Evolutionary conservation across 257 asterid genomes (phyloP).

Genomic region (Solanum chmielewskii): DNA sequence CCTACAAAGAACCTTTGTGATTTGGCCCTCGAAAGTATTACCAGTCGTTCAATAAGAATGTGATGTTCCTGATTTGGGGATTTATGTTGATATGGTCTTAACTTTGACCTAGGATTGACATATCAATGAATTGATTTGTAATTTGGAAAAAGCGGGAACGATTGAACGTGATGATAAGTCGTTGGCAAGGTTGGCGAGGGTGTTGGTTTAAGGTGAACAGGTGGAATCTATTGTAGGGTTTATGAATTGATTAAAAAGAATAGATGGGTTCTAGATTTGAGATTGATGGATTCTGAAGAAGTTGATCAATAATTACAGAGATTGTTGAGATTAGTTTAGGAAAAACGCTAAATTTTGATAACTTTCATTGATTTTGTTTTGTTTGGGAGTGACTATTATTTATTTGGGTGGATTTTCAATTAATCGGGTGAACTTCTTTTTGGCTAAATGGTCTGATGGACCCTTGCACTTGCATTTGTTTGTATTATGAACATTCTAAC

Average conservation of each 20-base stretch:
- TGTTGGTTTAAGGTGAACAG: conserved; percentile 48
- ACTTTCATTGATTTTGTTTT: no score
- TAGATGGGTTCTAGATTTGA: conserved; percentile 29
- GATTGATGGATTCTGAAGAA: conserved; percentile 62
- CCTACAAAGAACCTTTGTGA: conserved; percentile 55
- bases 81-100: conserved; percentile 43
- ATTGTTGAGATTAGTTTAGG: conserved; percentile 30
- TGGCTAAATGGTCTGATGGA: no score
- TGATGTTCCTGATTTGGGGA: conserved; percentile 38
- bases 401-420: no score
- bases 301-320: conserved; percentile 43
- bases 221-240: conserved; percentile 60
- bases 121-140: conserved; percentile 35
- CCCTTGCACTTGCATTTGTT: no score
- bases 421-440: no score
- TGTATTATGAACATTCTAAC: no score
- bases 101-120: conserved; percentile 34
- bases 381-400: no score
- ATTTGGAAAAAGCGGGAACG: conserved; percentile 33
- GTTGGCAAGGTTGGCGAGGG: conserved; percentile 49
- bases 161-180: conserved; percentile 50
- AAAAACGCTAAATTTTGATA: not conserved
- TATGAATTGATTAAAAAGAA: conserved; percentile 54
- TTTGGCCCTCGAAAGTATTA: conserved; percentile 52
- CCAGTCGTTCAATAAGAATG: conserved; percentile 47